Percentiles rank a stretch among this genome's conserved stretches.
phyloP scores from a whole-genome alignment of 441 rosid genomes.

The Populus hybrid region DNA sequence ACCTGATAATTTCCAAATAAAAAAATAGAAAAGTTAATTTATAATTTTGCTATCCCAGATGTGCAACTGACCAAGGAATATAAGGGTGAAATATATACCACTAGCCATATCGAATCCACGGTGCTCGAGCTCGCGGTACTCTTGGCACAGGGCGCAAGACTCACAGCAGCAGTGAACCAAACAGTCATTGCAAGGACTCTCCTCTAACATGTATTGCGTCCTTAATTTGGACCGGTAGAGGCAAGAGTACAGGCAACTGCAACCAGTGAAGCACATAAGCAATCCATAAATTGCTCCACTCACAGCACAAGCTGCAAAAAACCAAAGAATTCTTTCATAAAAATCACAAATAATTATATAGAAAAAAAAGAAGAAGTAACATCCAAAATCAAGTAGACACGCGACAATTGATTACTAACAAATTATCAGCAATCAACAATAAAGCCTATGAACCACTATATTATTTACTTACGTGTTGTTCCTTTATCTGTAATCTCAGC shows the following conservation, averaged over 20 bases:
- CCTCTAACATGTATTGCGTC: conserved; percentile 16
- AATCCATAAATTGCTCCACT: conserved; percentile 22
- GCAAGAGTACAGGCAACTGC: conserved; percentile 25
- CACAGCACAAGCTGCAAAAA: conserved; percentile 24
- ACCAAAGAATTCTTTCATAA: neutral
- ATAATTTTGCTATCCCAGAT: neutral
- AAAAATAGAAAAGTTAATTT: neutral
- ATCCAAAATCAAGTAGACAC: neutral
- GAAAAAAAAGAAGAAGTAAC: too few species aligned
- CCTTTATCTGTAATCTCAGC: conserved; percentile 65
- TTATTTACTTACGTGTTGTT: conserved; percentile 15
- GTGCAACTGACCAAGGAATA: neutral
- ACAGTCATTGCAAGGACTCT: conserved; percentile 30
- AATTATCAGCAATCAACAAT: neutral
- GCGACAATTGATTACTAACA: neutral
- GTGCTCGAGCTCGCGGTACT: conserved; percentile 30
- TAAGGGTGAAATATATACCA: conserved; percentile 29
- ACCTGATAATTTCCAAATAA: neutral
- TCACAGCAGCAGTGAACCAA: conserved; percentile 28
- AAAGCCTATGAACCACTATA: too few species aligned
- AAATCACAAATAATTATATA: neutral
- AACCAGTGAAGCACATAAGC: conserved; percentile 11
- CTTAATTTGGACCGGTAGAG: conserved; percentile 27
- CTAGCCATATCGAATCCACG: conserved; percentile 33
- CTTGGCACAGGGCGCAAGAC: conserved; percentile 35